Base-by-base conservation (phyloP, 805 yeast species). In the Nakazawaea pomicola region DNA sequence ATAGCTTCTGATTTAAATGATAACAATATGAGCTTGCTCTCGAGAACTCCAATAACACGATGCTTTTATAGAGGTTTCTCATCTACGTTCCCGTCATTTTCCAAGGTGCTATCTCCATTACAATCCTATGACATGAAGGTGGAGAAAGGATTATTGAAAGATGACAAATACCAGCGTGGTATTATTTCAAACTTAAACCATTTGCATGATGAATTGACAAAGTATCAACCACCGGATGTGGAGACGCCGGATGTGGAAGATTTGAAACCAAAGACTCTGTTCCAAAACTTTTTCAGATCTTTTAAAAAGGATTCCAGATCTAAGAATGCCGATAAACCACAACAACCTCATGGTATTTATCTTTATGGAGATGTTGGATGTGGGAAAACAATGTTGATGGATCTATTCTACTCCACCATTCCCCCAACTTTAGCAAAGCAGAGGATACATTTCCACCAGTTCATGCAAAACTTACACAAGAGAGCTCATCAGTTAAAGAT, bases 371-470 rank as follows among this genome's bases (percentile, higher is more conserved):
- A 93, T 60, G 99, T 93, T 32, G 99, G 99, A 2, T 90, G 98
- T 61, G 99, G 99, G 4, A 91, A 93, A 57, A 93, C 99, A 6
- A 91, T 93, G 97, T 68, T 93, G 46, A 91, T 93, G 98, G 98
- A 93, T 61, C 68, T 93, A 49, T 93, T 93, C 54, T 93, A 90
- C 62, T 68, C 76, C 16, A 87, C 96, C 0, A 74, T 91, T 14
- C 97, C 98, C 0, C 38, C 61, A 0, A 86, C 83, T 56, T 66
- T 93, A 44, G 74, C 91, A 10, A 88, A 89, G 54, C 74, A 70
- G 51, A 72, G 99, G 49, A 69, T 91, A 35, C 99, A 93, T 61
- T 93, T 93, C 69, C 99, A 93, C 61, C 95, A 89, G 51, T 93
- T 93, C 60, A 93, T 93, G 97, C 98, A 93, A 58, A 76, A 79